Evolutionary conservation across 2,329 filamentous ascomycete genomes (phyloP), one percentile per base, ranked within the genome.

Genomic region (Cytospora paraplurivora): DNA sequence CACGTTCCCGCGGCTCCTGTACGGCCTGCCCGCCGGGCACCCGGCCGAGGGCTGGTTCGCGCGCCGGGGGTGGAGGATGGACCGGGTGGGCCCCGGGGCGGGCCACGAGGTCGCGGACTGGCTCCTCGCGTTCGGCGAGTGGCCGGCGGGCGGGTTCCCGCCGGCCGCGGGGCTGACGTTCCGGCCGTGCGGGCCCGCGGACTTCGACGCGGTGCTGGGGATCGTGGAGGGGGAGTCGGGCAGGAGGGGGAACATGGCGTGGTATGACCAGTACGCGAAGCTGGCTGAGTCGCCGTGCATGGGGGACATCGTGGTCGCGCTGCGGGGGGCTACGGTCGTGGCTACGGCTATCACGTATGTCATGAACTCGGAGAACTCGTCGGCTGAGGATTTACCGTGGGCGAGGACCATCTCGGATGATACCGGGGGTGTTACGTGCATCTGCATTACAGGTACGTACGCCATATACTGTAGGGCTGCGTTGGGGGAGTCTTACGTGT

Each of bases 341-440:
- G 83, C 83, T 0, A 74, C 79, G 1, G 85, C 84, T 34, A 75
- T 88, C 56, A 82, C 81, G 7, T 88, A 86, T 67, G 76, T 78
- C 13, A 79, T 80, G 11, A 75, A 73, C 52, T 76, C 77, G 37
- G 80, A 77, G 4, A 83, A 79, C 55, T 77, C 77, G 1, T 76
- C 78, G 19, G 76, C 78, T 11, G 75, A 76, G 7, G 83, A 87
- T 67, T 72, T 87, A 11, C 84, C 84, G 1, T 88, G 85, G 85
- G 79, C 83, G 7, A 73, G 74, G 50, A 76, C 73, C 2, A 79
- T 86, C 62, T 81, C 79, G 12, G 71, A 73, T 51, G 77, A 82
- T 64, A 80, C 85, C 50, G 85, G 85, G 53, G 85, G 85, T 33
- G 79, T 85, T 41, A 81, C 84, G n/a, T 88, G 85, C 71, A 82